A percentile compares a stretch with the other conserved stretches of the same genome.
Evolutionary conservation across 306 rosid genomes (phyloP).

Genomic region (Prinsepia uniflora): DNA sequence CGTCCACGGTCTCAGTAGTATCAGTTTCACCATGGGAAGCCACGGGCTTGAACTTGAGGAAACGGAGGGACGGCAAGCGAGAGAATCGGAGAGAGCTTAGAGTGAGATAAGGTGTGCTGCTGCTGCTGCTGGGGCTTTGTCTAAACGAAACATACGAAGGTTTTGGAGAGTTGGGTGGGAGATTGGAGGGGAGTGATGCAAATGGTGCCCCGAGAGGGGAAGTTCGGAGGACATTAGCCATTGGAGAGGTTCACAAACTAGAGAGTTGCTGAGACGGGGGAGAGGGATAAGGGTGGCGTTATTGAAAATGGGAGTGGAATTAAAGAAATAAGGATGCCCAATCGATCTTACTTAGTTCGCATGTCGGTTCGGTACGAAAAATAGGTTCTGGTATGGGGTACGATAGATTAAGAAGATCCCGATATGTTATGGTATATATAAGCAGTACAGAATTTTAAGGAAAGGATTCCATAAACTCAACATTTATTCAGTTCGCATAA

Average conservation of each 20-base stretch:
- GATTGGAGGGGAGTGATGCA: conserved; percentile 17
- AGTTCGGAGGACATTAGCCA: conserved; percentile 52
- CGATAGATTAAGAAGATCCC: too few species aligned
- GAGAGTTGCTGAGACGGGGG: conserved; percentile 19
- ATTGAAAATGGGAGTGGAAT: conserved; percentile 6
- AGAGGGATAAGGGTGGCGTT: conserved; percentile 27
- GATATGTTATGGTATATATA: too few species aligned
- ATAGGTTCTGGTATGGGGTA: too few species aligned
- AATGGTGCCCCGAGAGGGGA: conserved; percentile 33
- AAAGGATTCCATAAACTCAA: too few species aligned
- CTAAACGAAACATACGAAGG: conserved; percentile 29
- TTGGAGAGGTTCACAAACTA: conserved; percentile 13
- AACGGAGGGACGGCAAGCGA: conserved; percentile 32
- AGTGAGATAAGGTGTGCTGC: conserved; percentile 12
- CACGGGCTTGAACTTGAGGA: conserved; percentile 42
- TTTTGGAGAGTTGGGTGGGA: conserved; percentile 21
- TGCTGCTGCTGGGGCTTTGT: conserved; percentile 9
- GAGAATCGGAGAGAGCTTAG: conserved; percentile 31
- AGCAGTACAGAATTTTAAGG: too few species aligned
- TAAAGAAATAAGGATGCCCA: too few species aligned
- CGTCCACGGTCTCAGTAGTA: conserved; percentile 31
- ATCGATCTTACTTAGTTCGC: too few species aligned
- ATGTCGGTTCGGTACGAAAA: too few species aligned
- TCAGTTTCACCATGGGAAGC: conserved; percentile 52
- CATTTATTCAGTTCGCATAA: too few species aligned